Conservation (phyloP, 768 basidiomycete species). For the Suillus lakei region DNA sequence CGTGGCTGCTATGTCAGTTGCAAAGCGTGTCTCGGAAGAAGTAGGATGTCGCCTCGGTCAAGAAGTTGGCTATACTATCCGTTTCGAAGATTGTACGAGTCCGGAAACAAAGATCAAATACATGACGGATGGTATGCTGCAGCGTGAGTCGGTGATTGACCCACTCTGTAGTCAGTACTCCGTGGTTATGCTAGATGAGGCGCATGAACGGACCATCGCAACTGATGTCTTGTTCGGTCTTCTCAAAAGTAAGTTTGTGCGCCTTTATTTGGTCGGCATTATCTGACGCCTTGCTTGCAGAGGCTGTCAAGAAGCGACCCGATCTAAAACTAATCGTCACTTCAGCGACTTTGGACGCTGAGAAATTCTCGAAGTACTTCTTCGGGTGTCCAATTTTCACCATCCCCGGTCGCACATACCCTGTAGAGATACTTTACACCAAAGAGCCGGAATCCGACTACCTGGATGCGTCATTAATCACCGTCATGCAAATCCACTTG, state of each 20-base stretch:
- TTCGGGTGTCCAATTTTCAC: conserved; percentile 99
- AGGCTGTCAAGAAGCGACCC: conserved; percentile 92
- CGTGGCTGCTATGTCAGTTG: conserved; percentile 99
- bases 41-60: conserved; percentile 97
- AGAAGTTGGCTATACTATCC: conserved; percentile 98
- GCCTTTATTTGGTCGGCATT: not conserved
- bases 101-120: conserved; percentile 99
- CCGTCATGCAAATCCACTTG: conserved; percentile 99
- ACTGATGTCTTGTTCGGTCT: conserved; percentile 98
- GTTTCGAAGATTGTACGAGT: conserved; percentile 99
- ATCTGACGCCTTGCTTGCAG: conserved; percentile 47
- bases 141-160: conserved; percentile 95
- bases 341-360: conserved; percentile 97
- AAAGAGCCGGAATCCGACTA: conserved; percentile 99
- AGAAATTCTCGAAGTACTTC: conserved; percentile 99
- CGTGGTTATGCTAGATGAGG: conserved; percentile 98
- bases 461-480: conserved; percentile 96
- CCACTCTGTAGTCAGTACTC: conserved; percentile 92
- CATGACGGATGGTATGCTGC: conserved; percentile 99
- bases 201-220: conserved; percentile 97
- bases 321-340: conserved; percentile 98
- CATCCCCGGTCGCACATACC: conserved; percentile 99
- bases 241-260: conserved; percentile 58
- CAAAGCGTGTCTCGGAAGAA: conserved; percentile 98
- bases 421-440: conserved; percentile 97